These are phyloP conservation scores for Lathyrus sativus DNA, from an alignment of 306 rosid species.

Conservation along the genomic window DNA sequence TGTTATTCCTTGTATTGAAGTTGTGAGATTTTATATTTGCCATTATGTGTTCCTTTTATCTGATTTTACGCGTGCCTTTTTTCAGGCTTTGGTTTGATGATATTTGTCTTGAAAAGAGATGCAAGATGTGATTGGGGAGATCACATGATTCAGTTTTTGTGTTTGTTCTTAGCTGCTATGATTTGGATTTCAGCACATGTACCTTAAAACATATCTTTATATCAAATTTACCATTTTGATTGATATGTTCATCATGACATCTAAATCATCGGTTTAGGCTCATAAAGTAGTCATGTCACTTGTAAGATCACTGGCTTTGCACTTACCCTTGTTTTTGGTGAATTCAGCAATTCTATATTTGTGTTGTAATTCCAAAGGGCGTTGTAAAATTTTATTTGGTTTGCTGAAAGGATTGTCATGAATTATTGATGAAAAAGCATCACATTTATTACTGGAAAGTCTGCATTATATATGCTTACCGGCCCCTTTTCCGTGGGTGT, in stretches of 20 bases:
- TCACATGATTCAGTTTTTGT: slow-evolving; percentile 2
- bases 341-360: slow-evolving; percentile 15
- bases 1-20: not conserved
- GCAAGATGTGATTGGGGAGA: slow-evolving; percentile 26
- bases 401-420: not conserved
- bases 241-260: not conserved
- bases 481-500: not conserved
- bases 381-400: slow-evolving; percentile 1
- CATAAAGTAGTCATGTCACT: not conserved
- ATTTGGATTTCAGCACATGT: slow-evolving; percentile 29
- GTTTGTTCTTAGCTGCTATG: slow-evolving; percentile 3
- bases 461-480: not conserved
- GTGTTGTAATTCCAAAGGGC: slow-evolving; percentile 19
- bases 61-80: slow-evolving; percentile 17
- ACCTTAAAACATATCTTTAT: not conserved
- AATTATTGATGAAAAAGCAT: slow-evolving; percentile 5
- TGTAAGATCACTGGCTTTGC: not conserved
- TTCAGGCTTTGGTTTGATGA: slow-evolving; percentile 37
- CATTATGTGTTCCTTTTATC: not conserved
- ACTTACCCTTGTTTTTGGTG: not conserved
- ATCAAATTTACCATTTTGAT: slow-evolving; percentile 1
- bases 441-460: not conserved
- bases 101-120: slow-evolving; percentile 19
- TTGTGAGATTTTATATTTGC: slow-evolving; percentile 7
- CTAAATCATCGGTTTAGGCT: not conserved